phyloP scores from a whole-genome alignment of 2,329 filamentous ascomycete genomes.

The Phyllosticta citrichinensis region DNA sequence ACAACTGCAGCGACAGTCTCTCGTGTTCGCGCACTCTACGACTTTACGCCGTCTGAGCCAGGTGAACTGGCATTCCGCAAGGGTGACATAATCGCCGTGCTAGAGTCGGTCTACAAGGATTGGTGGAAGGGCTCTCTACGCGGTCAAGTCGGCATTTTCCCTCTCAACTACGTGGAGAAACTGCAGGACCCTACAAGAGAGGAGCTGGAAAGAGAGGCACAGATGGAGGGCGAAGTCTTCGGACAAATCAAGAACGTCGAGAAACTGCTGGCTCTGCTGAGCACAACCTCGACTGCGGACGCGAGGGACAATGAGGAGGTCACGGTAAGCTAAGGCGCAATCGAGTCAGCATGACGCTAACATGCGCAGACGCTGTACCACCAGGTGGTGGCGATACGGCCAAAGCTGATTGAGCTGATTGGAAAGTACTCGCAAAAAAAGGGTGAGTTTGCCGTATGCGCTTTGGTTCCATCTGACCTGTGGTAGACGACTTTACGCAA shows the following conservation, averaged over 20 bases:
- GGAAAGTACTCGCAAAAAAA: conserved; percentile 99
- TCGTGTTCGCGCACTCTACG: conserved; percentile 82
- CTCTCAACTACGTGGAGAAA: conserved; percentile 97
- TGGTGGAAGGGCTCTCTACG: conserved; percentile 97
- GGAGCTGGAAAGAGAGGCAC: conserved; percentile 87
- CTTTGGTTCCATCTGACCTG: conserved; percentile 18
- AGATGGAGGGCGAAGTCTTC: conserved; percentile 82
- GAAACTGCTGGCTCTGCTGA: conserved; percentile 77
- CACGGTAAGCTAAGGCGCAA: conserved; percentile 47
- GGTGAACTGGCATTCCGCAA: conserved; percentile 95
- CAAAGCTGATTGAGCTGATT: conserved; percentile 95
- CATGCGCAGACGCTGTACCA: conserved; percentile 59
- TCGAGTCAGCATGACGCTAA: conserved; percentile 1
- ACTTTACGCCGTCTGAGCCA: conserved; percentile 88
- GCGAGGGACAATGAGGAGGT: conserved; percentile 97
- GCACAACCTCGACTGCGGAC: conserved; percentile 58
- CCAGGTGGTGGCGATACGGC: conserved; percentile 84
- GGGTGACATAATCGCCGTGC: conserved; percentile 91
- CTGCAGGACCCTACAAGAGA: conserved; percentile 87
- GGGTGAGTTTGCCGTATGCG: conserved; percentile 42
- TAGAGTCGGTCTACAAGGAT: conserved; percentile 97
- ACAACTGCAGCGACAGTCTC: conserved; percentile 96
- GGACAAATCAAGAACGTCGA: conserved; percentile 69
- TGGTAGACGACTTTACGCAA: conserved; percentile 87
- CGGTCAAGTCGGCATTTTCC: conserved; percentile 95